Evolutionary conservation across 257 asterid genomes (phyloP).

Genomic region (Pogostemon cablin): DNA sequence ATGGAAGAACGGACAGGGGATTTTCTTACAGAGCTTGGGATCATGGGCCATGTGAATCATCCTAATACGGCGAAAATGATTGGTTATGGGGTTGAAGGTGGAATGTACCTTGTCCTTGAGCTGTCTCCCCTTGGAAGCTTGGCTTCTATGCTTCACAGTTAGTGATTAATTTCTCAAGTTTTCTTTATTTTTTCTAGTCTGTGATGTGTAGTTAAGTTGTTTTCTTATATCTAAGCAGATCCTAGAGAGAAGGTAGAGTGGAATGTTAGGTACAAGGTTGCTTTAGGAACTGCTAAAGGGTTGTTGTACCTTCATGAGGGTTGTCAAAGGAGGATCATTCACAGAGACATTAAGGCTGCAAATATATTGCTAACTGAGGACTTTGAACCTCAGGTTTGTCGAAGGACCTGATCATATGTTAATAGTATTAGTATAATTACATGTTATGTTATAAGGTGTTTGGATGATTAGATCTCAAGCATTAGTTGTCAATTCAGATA

Average conservation of each 20-base stretch:
- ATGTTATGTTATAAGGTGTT: slow-evolving; percentile 15
- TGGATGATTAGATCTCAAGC: slow-evolving; percentile 7
- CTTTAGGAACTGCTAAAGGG: slow-evolving; percentile 82
- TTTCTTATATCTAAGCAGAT: slow-evolving; percentile 38
- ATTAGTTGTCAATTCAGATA: slow-evolving; percentile 43
- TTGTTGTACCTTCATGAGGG: slow-evolving; percentile 89
- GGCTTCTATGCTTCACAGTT: slow-evolving; percentile 89
- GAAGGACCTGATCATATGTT: too few relatives aligned
- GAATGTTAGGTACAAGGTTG: slow-evolving; percentile 75
- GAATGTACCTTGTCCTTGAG: slow-evolving; percentile 89
- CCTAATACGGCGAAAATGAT: slow-evolving; percentile 91
- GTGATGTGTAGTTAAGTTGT: slow-evolving; percentile 17
- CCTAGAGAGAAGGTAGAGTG: slow-evolving; percentile 72
- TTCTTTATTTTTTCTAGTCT: neutral
- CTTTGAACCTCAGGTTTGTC: slow-evolving; percentile 83
- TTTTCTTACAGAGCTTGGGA: slow-evolving; percentile 87
- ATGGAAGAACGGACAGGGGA: slow-evolving; percentile 73
- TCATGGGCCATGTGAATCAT: slow-evolving; percentile 95
- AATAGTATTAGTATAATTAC: neutral
- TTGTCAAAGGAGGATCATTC: slow-evolving; percentile 90
- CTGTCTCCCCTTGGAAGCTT: slow-evolving; percentile 92
- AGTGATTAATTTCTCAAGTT: slow-evolving; percentile 38
- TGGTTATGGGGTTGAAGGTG: slow-evolving; percentile 95
- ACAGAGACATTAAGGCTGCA: slow-evolving; percentile 93
- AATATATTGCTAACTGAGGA: slow-evolving; percentile 84